Base-by-base conservation (phyloP, 208 protist genomes). In the Acanthamoeba healyi region DNA sequence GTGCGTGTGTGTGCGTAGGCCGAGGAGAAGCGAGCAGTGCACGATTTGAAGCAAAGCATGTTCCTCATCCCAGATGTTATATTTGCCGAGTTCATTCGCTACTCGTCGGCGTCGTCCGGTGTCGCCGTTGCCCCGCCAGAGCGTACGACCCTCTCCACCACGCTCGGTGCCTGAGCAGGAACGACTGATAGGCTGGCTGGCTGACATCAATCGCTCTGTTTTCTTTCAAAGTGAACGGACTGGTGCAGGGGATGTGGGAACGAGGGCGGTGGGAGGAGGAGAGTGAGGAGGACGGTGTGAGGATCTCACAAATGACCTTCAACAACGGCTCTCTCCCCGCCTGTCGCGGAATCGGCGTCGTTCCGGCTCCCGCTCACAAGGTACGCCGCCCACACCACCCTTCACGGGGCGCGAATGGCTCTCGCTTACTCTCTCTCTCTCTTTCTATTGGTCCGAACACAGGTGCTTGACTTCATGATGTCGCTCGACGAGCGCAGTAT, bases 401-500 rank as follows among this genome's bases (percentile, higher is more conserved):
- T 36, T 34, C 14, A 65, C 14, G n/a, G 1, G 19, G 26, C 15
- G n/a, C 15, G 15, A 26, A 22, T 32, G 6, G n/a, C 17, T 72
- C 19, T 17, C 29, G 9, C 26, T 36, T 72, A 6, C 19, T 72
- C 7, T 40, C 10, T 72, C 17, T 74, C 1, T 32, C 0, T 58
- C 14, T 56, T 49, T 86, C 5, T 54, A 4, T 58, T 51, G 1
- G 14, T 54, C 49, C 22, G 49, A 10, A 0, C 22, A 12, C 29
- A 86, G 77, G 77, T 86, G 77, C 32, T 86, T 14, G 77, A 86
- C 42, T 86, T 86, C 7, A 86, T 86, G 46, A 86, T 56, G 44
- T 86, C 77, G 14, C n/a, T 86, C 26, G 77, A 86, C n/a, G 77
- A 86, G 38, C 77, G 77, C 15, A 58, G 77, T 19, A 58, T 46